Evolutionary conservation across 108 stramenopile genomes (phyloP).

Genomic region (Stephanodiscus triporus): DNA sequence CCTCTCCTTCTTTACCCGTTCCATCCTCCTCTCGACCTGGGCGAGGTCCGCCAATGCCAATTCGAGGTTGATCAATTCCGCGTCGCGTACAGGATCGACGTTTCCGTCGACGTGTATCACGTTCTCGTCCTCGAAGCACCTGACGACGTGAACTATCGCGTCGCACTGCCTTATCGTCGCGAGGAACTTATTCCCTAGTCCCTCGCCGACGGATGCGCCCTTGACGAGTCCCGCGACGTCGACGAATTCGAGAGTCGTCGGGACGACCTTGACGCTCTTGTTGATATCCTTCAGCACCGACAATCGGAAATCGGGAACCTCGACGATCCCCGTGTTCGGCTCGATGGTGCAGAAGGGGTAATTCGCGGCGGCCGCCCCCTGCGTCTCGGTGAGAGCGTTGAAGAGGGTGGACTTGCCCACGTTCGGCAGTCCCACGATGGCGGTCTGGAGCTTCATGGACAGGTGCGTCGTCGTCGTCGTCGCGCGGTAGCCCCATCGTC

Average conservation of each 20-base stretch:
- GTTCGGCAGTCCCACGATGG: conserved; percentile 97
- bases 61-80: conserved; percentile 97
- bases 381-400: conserved; percentile 96
- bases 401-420: conserved; percentile 97
- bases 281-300: conserved; percentile 77
- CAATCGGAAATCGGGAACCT: conserved; percentile 91
- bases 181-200: conserved; percentile 99
- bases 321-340: conserved; percentile 95
- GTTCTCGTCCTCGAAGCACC: conserved; percentile 99
- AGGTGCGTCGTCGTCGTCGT: too few species aligned
- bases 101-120: conserved; percentile 95
- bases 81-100: conserved; percentile 95
- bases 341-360: conserved; percentile 94
- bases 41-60: conserved; percentile 95
- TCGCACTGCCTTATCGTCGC: conserved; percentile 95
- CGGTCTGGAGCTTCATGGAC: conserved; percentile 90
- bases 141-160: conserved; percentile 74
- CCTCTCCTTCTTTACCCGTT: conserved; percentile 81
- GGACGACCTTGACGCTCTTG: conserved; percentile 85
- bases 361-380: conserved; percentile 90
- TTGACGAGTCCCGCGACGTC: conserved; percentile 99
- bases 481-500: too few species aligned
- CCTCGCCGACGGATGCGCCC: conserved; percentile 97
- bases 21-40: conserved; percentile 93
- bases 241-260: conserved; percentile 95